phyloP scores from a whole-genome alignment of 1,139 yeast species.

The Wickerhamomyces sp. region DNA sequence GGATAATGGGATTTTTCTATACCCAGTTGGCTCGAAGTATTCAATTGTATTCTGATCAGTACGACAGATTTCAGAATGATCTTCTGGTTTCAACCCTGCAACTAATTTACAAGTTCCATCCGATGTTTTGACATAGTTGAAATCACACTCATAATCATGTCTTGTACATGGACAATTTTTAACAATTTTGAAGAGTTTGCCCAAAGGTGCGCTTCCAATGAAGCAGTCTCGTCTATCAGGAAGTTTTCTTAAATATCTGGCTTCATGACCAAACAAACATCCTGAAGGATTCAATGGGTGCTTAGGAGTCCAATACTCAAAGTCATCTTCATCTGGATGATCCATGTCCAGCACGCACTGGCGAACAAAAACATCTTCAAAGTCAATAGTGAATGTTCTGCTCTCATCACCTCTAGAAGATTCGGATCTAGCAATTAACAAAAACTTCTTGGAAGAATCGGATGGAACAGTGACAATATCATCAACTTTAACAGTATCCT shows the following conservation, averaged over 20 bases:
- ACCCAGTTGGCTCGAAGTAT: slow-evolving; percentile 77
- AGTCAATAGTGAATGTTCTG: slow-evolving; percentile 59
- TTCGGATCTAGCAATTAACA: slow-evolving; percentile 42
- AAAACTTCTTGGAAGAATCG: slow-evolving; percentile 77
- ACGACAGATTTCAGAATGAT: slow-evolving; percentile 60
- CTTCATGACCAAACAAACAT: slow-evolving; percentile 89
- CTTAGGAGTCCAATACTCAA: slow-evolving; percentile 76
- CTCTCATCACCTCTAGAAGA: slow-evolving; percentile 35
- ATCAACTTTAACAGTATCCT: slow-evolving; percentile 48
- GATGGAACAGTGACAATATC: slow-evolving; percentile 91
- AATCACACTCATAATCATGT: slow-evolving; percentile 92
- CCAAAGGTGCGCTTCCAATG: slow-evolving; percentile 67
- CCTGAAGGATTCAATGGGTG: slow-evolving; percentile 57
- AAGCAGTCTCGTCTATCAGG: slow-evolving; percentile 62
- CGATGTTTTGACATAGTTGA: slow-evolving; percentile 60
- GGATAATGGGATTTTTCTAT: slow-evolving; percentile 67
- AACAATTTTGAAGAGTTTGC: slow-evolving; percentile 53
- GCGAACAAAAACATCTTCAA: slow-evolving; percentile 55
- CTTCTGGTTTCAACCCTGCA: slow-evolving; percentile 63
- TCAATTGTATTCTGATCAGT: slow-evolving; percentile 52
- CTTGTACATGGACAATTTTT: slow-evolving; percentile 82
- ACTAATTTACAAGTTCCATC: slow-evolving; percentile 90
- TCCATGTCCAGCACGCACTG: slow-evolving; percentile 69
- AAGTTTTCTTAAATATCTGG: slow-evolving; percentile 70
- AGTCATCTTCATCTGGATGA: slow-evolving; percentile 62